These are phyloP conservation scores for Schizochytrium sp. DNA, from an alignment of 108 stramenopile species.

Conservation along the genomic window DNA sequence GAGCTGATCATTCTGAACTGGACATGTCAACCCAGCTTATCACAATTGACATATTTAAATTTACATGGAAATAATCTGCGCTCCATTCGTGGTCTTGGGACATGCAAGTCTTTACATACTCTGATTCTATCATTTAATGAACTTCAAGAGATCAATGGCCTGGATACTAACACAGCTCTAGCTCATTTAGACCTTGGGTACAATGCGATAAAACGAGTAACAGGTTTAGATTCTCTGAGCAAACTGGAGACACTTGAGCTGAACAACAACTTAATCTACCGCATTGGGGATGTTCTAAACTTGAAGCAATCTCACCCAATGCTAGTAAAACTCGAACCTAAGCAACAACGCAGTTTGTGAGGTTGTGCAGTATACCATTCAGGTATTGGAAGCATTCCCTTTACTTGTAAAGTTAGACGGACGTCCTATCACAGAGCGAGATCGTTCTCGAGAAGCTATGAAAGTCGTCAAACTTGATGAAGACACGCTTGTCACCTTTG, in stretches of 20 bases:
- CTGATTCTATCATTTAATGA: slow-evolving; percentile 62
- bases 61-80: slow-evolving; percentile 59
- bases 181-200: slow-evolving; percentile 52
- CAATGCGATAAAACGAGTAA: slow-evolving; percentile 3
- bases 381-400: background rate
- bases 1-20: background rate
- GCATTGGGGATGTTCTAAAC: slow-evolving; percentile 4
- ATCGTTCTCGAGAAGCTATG: slow-evolving; percentile 7
- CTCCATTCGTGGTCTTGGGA: slow-evolving; percentile 18
- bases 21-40: background rate
- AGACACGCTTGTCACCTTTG: background rate
- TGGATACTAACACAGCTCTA: slow-evolving; percentile 3
- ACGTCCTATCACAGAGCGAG: background rate
- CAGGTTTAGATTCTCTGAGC: slow-evolving; percentile 1
- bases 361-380: background rate
- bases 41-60: slow-evolving; percentile 60
- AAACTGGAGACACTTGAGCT: slow-evolving; percentile 36
- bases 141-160: slow-evolving; percentile 33
- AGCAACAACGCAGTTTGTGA: slow-evolving; percentile 59
- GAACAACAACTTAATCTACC: slow-evolving; percentile 62
- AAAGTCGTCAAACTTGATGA: background rate
- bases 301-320: background rate
- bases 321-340: slow-evolving; percentile 3
- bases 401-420: slow-evolving; percentile 40
- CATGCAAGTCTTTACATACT: slow-evolving; percentile 23